Conservation (phyloP, 768 basidiomycete genomes). For the Phylloporus rhodoxanthus region DNA sequence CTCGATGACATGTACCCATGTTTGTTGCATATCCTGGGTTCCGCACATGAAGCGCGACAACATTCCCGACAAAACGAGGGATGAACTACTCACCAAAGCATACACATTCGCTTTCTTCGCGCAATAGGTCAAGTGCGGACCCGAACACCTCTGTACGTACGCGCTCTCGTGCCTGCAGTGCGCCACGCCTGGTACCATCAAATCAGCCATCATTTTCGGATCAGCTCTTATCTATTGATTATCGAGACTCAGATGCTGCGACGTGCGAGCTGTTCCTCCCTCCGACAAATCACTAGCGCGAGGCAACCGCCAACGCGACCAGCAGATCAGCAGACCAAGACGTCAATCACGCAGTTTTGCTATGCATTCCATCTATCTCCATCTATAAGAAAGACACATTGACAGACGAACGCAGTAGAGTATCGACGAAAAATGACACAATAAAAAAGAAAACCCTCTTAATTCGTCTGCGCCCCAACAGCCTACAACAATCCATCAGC, state of each 20-base stretch:
- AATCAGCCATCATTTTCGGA: slow-evolving; percentile 64
- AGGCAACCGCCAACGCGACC: neutral
- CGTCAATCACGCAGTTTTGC: too few species aligned
- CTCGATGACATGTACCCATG: slow-evolving; percentile 44
- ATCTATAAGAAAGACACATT: slow-evolving; percentile 1
- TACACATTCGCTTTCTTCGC: slow-evolving; percentile 44
- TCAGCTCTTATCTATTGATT: slow-evolving; percentile 56
- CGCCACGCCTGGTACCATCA: slow-evolving; percentile 43
- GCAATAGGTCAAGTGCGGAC: slow-evolving; percentile 9
- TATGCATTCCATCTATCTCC: too few species aligned
- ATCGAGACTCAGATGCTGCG: slow-evolving; percentile 61
- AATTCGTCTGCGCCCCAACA: slow-evolving; percentile 66
- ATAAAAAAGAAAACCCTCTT: slow-evolving; percentile 7
- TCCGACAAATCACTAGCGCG: slow-evolving; percentile 32
- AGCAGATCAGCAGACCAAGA: too few species aligned
- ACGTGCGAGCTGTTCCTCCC: slow-evolving; percentile 59
- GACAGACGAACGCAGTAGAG: slow-evolving; percentile 12
- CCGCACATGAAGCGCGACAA: slow-evolving; percentile 30
- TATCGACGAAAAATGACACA: neutral
- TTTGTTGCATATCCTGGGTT: slow-evolving; percentile 45
- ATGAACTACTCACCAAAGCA: slow-evolving; percentile 52
- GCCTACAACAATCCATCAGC: slow-evolving; percentile 35
- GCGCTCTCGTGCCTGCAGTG: slow-evolving; percentile 43
- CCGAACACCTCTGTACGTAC: slow-evolving; percentile 34
- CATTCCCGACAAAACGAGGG: slow-evolving; percentile 49